A percentile compares a stretch with the other conserved stretches of the same genome.
phyloP scores from a whole-genome alignment of 1,284 basidiomycete species.

The Marasmius sp. region DNA sequence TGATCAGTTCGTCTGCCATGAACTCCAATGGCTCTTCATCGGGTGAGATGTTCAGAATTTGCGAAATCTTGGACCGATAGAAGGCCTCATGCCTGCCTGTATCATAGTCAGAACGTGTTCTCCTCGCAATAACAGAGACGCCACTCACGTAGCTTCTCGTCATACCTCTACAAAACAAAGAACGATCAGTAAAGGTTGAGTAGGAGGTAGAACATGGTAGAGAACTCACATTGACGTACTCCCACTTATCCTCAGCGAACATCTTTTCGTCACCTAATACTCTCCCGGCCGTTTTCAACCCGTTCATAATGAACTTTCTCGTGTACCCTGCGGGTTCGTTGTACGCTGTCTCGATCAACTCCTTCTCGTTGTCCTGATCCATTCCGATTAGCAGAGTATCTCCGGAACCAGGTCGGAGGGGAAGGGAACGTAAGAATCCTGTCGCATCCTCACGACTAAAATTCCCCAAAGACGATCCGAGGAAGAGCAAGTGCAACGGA shows the following conservation, averaged over 20 bases:
- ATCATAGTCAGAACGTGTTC: constrained; percentile 5
- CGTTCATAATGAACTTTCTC: constrained; percentile 87
- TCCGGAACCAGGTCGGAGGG: constrained; percentile 70
- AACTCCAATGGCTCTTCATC: constrained; percentile 50
- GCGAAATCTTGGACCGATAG: constrained; percentile 68
- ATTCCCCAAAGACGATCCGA: constrained; percentile 95
- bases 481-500: constrained; percentile 84
- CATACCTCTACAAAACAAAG: constrained; percentile 56
- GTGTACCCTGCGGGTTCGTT: constrained; percentile 84
- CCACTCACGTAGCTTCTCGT: constrained; percentile 63
- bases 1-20: constrained; percentile 72
- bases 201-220: background rate
- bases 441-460: constrained; percentile 77
- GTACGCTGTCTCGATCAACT: constrained; percentile 77
- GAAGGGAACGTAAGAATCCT: constrained; percentile 77
- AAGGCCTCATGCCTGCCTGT: constrained; percentile 87
- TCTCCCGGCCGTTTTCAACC: constrained; percentile 65
- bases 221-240: constrained; percentile 60
- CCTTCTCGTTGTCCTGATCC: constrained; percentile 77
- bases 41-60: constrained; percentile 59
- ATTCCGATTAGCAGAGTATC: constrained; percentile 82
- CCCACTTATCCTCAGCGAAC: constrained; percentile 74
- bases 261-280: constrained; percentile 60
- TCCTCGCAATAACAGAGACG: constrained; percentile 9
- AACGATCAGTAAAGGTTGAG: background rate